A percentile compares a stretch with the other conserved stretches of the same genome.
These are phyloP conservation scores for Stromatinia cepivora DNA, from an alignment of 2,329 filamentous ascomycete genomes.

Conservation along the genomic window DNA sequence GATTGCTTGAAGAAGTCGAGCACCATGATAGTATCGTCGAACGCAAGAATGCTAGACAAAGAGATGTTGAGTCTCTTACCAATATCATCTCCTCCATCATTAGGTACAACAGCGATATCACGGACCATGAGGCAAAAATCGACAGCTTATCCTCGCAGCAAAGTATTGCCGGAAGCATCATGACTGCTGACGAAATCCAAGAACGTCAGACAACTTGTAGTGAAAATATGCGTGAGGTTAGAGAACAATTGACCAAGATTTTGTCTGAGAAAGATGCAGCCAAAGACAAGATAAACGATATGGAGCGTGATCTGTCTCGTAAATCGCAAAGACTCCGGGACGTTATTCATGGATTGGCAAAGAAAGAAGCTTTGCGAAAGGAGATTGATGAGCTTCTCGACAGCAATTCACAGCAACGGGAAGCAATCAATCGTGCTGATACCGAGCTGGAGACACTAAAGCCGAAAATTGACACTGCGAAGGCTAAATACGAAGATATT, in stretches of 20 bases:
- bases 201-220: slow-evolving; percentile 67
- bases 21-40: slow-evolving; percentile 66
- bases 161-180: slow-evolving; percentile 61
- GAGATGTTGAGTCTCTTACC: slow-evolving; percentile 72
- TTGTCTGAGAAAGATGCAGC: slow-evolving; percentile 70
- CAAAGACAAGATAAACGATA: slow-evolving; percentile 63
- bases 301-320: slow-evolving; percentile 79
- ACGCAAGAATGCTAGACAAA: slow-evolving; percentile 63
- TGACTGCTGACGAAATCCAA: slow-evolving; percentile 82
- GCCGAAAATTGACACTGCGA: slow-evolving; percentile 74
- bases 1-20: slow-evolving; percentile 62
- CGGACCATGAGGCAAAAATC: slow-evolving; percentile 70
- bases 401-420: slow-evolving; percentile 66
- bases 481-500: slow-evolving; percentile 74
- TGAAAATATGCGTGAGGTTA: slow-evolving; percentile 66
- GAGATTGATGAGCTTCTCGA: slow-evolving; percentile 74
- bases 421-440: slow-evolving; percentile 68
- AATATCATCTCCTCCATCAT: slow-evolving; percentile 76
- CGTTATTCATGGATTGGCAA: slow-evolving; percentile 74
- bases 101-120: slow-evolving; percentile 70
- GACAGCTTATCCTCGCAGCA: slow-evolving; percentile 75
- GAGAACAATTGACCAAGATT: slow-evolving; percentile 64
- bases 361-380: slow-evolving; percentile 68
- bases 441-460: slow-evolving; percentile 70
- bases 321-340: slow-evolving; percentile 70